Base-by-base conservation (phyloP, 129 eudicot genomes). In the Mikania micrantha region DNA sequence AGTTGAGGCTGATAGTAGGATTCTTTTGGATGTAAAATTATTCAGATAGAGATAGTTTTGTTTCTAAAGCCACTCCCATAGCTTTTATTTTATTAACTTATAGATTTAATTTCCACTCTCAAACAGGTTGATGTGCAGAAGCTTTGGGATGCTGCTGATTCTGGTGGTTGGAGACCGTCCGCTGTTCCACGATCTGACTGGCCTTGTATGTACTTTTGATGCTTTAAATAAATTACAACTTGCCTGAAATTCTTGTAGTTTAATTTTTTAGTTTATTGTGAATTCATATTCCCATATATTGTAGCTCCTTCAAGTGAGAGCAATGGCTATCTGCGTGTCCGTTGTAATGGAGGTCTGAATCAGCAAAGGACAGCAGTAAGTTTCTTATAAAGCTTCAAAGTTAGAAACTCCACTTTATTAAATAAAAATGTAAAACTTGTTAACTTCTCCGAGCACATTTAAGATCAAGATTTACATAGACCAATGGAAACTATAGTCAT, bases 291-390 rank as follows among this genome's bases (percentile, higher is more conserved):
- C 60, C 10, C 69, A 7, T n/a, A 56, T 42, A 60, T 7, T 78
- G 83, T 86, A 93, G 98, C 96, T 45, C 98, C 98, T 64, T 78
- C 96, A 72, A 67, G 50, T 31, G 84, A 88, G 77, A 88, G 82
- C 75, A 93, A 93, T 74, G 98, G 98, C 28, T 93, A 88, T 77
- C 79, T 93, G 39, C 91, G 96, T 34, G 98, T 88, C 63, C 92
- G 96, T 27, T 93, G 96, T 80, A 93, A 93, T 45, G 98, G 98
- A 38, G 98, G 98, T 78, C 78, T 93, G 36, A 93, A 88, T 86
- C 98, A 93, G 73, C 98, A 88, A 80, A 80, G 98, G 64, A 93
- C 83, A 66, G 96, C 96, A 70, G 98, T 93, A 69, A 69, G 87
- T 79, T 32, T 42, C 67, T 78, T 47, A 19, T 74, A 62, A 47